Evolutionary conservation across 306 rosid species (phyloP), one percentile per base, ranked within the genome.

Genomic region (Cicer judaicum): DNA sequence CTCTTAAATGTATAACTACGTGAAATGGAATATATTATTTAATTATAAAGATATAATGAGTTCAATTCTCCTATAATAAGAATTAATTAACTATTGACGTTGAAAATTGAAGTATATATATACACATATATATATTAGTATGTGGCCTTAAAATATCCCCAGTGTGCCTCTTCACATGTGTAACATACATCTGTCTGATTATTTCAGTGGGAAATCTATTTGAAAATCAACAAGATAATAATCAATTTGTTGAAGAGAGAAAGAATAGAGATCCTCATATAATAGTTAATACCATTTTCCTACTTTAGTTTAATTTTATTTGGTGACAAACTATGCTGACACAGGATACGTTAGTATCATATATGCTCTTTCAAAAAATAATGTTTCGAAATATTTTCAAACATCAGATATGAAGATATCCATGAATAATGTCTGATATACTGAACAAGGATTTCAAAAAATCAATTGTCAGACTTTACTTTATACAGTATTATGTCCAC

Each of bases 161-260:
- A 56, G 39, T 72, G 72, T 72, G 38, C 53, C 62, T 59, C 72
- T 8, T 77, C 53, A 9, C 74, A 66, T 72, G 67, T 47, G 57
- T 82, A 47, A 12, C 42, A 64, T 38, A 40, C 57, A 72, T 59
- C 65, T 67, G 24, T 13, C 66, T 50, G 10, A 54, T 43, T 42
- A 55, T 39, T 75, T 70, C 10, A 39, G 19, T 10, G 36, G 5
- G 10, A 77, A 60, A 43, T 13, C 10, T 66, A 53, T 49, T 7
- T 5, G 5, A 60, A 66, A 66, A n/a, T 24, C 34, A 62, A 18
- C 7, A 36, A 63, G 64, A 41, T 70, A 66, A 21, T 19, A 42
- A 12, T 13, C 1, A 74, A 60, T 13, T 56, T 57, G 18, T 68
- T 43, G 19, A 48, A 19, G 44, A 24, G 16, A 43, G 14, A 39